A percentile compares a stretch with the other conserved stretches of the same genome.
Conservation (phyloP, 2,329 filamentous ascomycete genomes). For the Sporothrix protearum region DNA sequence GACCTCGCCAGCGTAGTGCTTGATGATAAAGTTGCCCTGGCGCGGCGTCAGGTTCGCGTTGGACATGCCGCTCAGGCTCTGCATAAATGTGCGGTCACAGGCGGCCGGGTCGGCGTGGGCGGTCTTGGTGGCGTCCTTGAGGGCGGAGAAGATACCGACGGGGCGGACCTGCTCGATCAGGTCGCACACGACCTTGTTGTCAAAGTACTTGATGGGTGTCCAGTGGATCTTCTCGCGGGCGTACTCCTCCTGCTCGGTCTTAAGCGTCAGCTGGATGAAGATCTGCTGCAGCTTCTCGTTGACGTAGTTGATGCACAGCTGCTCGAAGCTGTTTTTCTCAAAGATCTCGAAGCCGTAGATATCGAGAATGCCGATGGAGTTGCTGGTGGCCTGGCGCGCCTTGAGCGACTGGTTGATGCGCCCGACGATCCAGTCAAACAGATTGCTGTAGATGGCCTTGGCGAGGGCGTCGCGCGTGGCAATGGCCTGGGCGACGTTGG, state of each 20-base stretch:
- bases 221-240: slow-evolving; percentile 93
- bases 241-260: slow-evolving; percentile 97
- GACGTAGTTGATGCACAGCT: slow-evolving; percentile 99
- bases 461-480: slow-evolving; percentile 87
- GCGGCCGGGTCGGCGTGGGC: slow-evolving; percentile 92
- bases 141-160: slow-evolving; percentile 85
- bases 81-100: slow-evolving; percentile 93
- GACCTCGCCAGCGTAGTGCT: slow-evolving; percentile 97
- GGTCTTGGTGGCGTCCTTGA: slow-evolving; percentile 98
- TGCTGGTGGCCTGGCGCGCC: slow-evolving; percentile 68
- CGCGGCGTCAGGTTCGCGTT: slow-evolving; percentile 88
- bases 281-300: slow-evolving; percentile 99
- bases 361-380: slow-evolving; percentile 94
- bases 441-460: slow-evolving; percentile 94
- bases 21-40: slow-evolving; percentile 96
- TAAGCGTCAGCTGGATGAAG: slow-evolving; percentile 95
- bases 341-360: slow-evolving; percentile 99
- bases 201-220: slow-evolving; percentile 99
- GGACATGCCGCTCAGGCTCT: slow-evolving; percentile 83
- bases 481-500: slow-evolving; percentile 81
- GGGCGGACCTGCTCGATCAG: slow-evolving; percentile 90
- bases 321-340: slow-evolving; percentile 97
- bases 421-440: slow-evolving; percentile 97
- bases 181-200: slow-evolving; percentile 98
- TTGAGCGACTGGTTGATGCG: slow-evolving; percentile 86